Evolutionary conservation across 2,329 filamentous ascomycete genomes (phyloP).

Genomic region (Akanthomyces uredinophilus): DNA sequence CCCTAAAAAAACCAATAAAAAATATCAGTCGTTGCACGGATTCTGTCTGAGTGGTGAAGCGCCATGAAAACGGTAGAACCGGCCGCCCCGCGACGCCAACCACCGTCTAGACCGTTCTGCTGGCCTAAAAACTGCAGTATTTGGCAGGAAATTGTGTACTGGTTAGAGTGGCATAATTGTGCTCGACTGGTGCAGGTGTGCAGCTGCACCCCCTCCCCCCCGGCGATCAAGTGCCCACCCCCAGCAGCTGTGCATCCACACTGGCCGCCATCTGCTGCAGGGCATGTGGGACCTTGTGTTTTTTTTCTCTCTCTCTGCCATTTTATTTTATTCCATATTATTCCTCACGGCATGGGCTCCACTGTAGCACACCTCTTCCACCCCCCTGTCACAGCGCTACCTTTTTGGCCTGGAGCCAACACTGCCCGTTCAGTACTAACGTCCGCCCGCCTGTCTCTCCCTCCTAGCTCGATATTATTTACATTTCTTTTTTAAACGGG

Average conservation of each 20-base stretch:
- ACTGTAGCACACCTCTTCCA: not conserved
- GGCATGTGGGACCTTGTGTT: slow-evolving; percentile 6
- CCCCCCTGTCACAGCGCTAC: slow-evolving; percentile 1
- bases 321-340: not conserved
- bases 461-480: not conserved
- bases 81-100: not conserved
- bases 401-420: not conserved
- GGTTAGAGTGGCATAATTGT: not conserved
- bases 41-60: not conserved
- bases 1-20: too few relatives aligned
- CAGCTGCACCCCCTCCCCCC: not conserved
- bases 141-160: not conserved
- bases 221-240: slow-evolving; percentile 14
- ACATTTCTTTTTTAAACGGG: not conserved
- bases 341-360: not conserved
- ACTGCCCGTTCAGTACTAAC: slow-evolving; percentile 4
- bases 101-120: not conserved
- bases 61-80: not conserved
- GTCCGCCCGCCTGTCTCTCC: not conserved
- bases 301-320: not conserved
- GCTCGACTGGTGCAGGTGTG: not conserved
- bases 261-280: slow-evolving; percentile 7
- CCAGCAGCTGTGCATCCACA: not conserved
- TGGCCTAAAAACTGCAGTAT: too few relatives aligned
- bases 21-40: not conserved